These are phyloP conservation scores for Dorcoceras hygrometricum DNA, from an alignment of 257 asterid species.

Conservation along the genomic window DNA sequence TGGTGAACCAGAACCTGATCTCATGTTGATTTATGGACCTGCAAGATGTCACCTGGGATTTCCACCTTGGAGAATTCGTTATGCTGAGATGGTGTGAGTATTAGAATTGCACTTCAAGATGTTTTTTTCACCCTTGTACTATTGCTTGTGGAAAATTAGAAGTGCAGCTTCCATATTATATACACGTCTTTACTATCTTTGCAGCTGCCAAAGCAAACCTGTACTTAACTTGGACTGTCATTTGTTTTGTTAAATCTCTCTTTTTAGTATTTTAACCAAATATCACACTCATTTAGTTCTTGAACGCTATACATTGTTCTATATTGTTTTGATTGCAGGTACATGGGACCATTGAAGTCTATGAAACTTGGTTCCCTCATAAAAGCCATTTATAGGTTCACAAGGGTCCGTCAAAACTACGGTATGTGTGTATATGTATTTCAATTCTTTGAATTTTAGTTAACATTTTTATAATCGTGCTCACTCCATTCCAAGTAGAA, in stretches of 20 bases:
- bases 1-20: slow-evolving; percentile 69
- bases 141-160: slow-evolving; percentile 4
- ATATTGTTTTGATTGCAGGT: slow-evolving; percentile 38
- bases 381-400: slow-evolving; percentile 73
- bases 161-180: background rate
- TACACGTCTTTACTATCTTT: background rate
- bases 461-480: slow-evolving; percentile 2
- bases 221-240: background rate
- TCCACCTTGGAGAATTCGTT: slow-evolving; percentile 93
- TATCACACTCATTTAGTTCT: background rate
- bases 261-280: slow-evolving; percentile 3
- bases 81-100: slow-evolving; percentile 95
- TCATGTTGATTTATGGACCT: slow-evolving; percentile 82
- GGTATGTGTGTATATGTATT: slow-evolving; percentile 37
- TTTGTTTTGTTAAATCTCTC: background rate
- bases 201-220: background rate
- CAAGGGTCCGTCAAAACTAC: slow-evolving; percentile 75
- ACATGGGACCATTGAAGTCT: slow-evolving; percentile 60
- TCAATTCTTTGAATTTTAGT: slow-evolving; percentile 7
- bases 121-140: slow-evolving; percentile 4
- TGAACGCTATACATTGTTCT: slow-evolving; percentile 1
- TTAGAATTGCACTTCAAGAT: slow-evolving; percentile 1
- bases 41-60: slow-evolving; percentile 92
- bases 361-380: slow-evolving; percentile 70
- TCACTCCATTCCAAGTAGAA: background rate